Evolutionary conservation across 805 yeast genomes (phyloP).

Genomic region (Barnettozyma californica): DNA sequence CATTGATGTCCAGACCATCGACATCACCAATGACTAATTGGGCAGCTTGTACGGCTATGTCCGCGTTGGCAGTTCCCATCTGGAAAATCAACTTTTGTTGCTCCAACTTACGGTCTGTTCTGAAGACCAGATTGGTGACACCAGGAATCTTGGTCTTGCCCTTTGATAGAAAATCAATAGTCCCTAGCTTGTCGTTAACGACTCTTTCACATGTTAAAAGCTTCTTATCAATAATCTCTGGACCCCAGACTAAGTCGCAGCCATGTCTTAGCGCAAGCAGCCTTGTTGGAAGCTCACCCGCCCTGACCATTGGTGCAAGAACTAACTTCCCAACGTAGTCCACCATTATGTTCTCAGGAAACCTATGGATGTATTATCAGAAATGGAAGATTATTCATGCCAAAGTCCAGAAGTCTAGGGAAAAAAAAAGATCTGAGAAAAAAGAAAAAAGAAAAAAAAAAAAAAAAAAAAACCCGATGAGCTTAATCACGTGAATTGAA

Average conservation of each 20-base stretch:
- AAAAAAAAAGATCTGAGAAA: too few relatives aligned
- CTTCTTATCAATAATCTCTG: conserved; percentile 89
- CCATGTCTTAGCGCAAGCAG: conserved; percentile 76
- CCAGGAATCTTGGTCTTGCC: conserved; percentile 40
- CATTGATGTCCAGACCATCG: conserved; percentile 87
- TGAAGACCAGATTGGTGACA: conserved; percentile 56
- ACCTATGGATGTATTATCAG: background rate
- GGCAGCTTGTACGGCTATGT: conserved; percentile 86
- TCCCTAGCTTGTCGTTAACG: conserved; percentile 48
- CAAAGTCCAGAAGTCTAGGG: background rate
- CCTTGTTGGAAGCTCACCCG: conserved; percentile 91
- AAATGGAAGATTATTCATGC: background rate
- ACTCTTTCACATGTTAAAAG: conserved; percentile 63
- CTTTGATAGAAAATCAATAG: conserved; percentile 53
- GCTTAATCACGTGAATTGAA: background rate
- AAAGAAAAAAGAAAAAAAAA: too few relatives aligned
- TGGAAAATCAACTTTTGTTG: conserved; percentile 74
- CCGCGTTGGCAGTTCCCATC: conserved; percentile 82
- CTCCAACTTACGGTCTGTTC: conserved; percentile 66
- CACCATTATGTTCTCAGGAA: conserved; percentile 36
- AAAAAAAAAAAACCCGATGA: too few relatives aligned
- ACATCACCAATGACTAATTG: conserved; percentile 76
- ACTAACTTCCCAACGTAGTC: conserved; percentile 74
- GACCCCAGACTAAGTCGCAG: conserved; percentile 95
- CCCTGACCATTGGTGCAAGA: conserved; percentile 95